Percentiles rank a stretch among this genome's conserved stretches.
Conservation (phyloP, 2,329 filamentous ascomycete species). For the Pestalotiopsis fici region DNA sequence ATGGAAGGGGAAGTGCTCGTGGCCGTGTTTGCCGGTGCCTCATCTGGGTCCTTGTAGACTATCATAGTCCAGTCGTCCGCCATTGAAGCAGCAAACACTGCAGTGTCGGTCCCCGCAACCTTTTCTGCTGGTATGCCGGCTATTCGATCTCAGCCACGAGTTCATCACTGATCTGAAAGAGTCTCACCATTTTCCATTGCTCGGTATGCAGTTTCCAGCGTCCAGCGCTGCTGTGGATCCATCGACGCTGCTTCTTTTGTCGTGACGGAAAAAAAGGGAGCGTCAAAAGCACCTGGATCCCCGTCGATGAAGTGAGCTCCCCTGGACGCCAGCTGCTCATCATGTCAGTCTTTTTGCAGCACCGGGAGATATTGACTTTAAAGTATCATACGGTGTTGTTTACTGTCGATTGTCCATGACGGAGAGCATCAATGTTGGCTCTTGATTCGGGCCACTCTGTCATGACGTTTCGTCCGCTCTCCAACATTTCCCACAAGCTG, state of each 20-base stretch:
- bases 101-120: conserved; percentile 10
- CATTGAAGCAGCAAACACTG: conserved; percentile 14
- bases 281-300: not conserved
- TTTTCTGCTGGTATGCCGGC: conserved; percentile 14
- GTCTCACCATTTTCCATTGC: conserved; percentile 9
- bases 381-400: not conserved
- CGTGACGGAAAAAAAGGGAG: conserved; percentile 5
- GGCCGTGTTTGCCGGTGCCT: conserved; percentile 21
- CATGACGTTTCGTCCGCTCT: conserved; percentile 2
- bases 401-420: not conserved
- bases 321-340: not conserved
- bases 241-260: conserved; percentile 1
- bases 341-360: not conserved
- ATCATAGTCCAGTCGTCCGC: conserved; percentile 13
- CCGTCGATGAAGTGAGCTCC: conserved; percentile 3
- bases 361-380: not conserved
- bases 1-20: conserved; percentile 26
- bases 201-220: conserved; percentile 5
- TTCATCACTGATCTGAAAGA: not conserved
- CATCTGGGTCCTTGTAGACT: conserved; percentile 11
- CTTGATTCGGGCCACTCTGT: conserved; percentile 1
- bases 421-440: not conserved
- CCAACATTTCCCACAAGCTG: conserved; percentile 5
- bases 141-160: not conserved
- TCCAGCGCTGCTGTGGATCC: conserved; percentile 9